These are phyloP conservation scores for Aspergillus hortae DNA, from an alignment of 2,329 filamentous ascomycete species.

Conservation along the genomic window DNA sequence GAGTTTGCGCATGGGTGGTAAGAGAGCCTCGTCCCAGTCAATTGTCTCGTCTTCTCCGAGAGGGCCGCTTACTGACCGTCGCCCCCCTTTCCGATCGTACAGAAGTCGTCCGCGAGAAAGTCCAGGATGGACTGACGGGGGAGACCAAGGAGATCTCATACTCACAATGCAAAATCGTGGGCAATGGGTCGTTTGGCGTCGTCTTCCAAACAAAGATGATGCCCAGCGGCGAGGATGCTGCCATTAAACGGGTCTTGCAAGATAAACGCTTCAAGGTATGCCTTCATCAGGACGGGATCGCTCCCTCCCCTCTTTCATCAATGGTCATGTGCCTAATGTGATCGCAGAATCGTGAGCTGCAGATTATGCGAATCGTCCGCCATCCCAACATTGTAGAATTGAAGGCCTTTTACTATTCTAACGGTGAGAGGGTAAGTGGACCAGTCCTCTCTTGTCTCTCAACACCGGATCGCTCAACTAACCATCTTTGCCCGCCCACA, in stretches of 20 bases:
- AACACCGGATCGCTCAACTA: slow-evolving; percentile 3
- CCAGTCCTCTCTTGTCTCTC: background rate
- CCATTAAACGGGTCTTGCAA: slow-evolving; percentile 97
- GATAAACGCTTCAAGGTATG: slow-evolving; percentile 99
- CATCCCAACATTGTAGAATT: slow-evolving; percentile 98
- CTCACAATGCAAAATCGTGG: slow-evolving; percentile 98
- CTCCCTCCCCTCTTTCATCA: background rate
- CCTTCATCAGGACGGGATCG: background rate
- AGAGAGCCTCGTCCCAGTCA: slow-evolving; percentile 40
- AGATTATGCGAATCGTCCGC: slow-evolving; percentile 99
- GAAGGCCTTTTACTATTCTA: slow-evolving; percentile 99
- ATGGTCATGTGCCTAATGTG: background rate
- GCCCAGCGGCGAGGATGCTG: slow-evolving; percentile 95
- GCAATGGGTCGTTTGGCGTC: slow-evolving; percentile 97
- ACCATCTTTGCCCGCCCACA: slow-evolving; percentile 4
- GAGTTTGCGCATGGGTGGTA: slow-evolving; percentile 94
- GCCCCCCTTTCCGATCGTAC: slow-evolving; percentile 13
- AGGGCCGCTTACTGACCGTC: slow-evolving; percentile 13
- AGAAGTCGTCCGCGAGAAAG: slow-evolving; percentile 99
- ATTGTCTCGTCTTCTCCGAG: slow-evolving; percentile 14
- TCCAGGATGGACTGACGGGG: slow-evolving; percentile 95
- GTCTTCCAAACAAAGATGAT: slow-evolving; percentile 99
- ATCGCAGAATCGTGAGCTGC: slow-evolving; percentile 87
- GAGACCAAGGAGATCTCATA: slow-evolving; percentile 97
- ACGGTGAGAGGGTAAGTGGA: slow-evolving; percentile 82